Evolutionary conservation across 306 rosid genomes (phyloP), one percentile per base, ranked within the genome.

Genomic region (Ammopiptanthus mongolicus): DNA sequence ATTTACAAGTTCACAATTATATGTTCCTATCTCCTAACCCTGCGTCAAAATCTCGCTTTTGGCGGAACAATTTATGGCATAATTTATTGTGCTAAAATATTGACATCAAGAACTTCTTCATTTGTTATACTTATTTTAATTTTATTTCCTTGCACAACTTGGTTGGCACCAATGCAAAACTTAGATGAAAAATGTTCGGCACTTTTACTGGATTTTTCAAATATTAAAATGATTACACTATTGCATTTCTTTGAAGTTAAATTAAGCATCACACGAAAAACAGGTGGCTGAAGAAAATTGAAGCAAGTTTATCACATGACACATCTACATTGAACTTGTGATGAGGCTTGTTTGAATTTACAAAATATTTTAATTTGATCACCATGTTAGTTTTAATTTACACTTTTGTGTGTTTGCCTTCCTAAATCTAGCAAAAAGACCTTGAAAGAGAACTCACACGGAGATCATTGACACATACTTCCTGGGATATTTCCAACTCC

Each of bases 401-500:
- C 56, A 13, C 58, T 69, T 78, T 66, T 29, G 5, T 28, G 31
- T 76, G 60, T 50, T 78, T 75, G n/a, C 8, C 8, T 70, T 84
- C 55, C 44, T 6, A 65, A 80, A 81, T 84, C 41, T 82, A 96
- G 99, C 97, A 87, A 80, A 85, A 89, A 60, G 96, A 85, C 71
- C 94, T 89, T 39, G 99, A 92, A 81, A 87, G 69, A 53, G 96
- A 96, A 80, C 60, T 96, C 65, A 92, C 99, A 46, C 87, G 93
- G 56, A 89, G 99, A 79, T 85, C 99, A 14, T 67, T 92, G 77
- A 84, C 97, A 12, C 93, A 96, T 81, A 80, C 96, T 19, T 71
- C 98, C 3, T 96, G 99, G 99, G 99, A 96, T 88, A 84, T 92
- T 69, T 87, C 97, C 78, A 83, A 82, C 72, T 79, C 96, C 25